Evolutionary conservation across 352 stramenopile genomes (phyloP).

Genomic region (Plasmopara muralis): DNA sequence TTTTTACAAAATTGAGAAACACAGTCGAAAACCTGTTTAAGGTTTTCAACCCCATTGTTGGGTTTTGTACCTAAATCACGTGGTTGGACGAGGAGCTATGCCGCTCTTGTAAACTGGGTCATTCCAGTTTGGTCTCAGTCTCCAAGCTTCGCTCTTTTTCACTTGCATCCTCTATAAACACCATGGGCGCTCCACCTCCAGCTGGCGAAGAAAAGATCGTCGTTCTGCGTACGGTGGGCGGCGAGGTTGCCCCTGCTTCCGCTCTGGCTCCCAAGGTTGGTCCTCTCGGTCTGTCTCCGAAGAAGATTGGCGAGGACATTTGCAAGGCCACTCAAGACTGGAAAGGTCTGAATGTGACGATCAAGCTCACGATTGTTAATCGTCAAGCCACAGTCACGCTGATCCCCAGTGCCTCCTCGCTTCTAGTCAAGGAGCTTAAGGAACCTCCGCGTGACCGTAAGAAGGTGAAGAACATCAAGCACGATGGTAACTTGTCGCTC

Average conservation of each 20-base stretch:
- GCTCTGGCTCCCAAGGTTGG: slow-evolving; percentile 99
- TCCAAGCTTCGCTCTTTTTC: not conserved
- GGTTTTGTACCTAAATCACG: too few relatives aligned
- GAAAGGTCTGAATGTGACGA: slow-evolving; percentile 99
- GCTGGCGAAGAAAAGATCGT: slow-evolving; percentile 89
- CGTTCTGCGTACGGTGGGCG: slow-evolving; percentile 98
- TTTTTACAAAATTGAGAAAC: too few relatives aligned
- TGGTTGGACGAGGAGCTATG: too few relatives aligned
- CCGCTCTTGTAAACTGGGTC: too few relatives aligned
- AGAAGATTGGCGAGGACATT: slow-evolving; percentile 99
- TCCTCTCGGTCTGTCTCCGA: slow-evolving; percentile 99
- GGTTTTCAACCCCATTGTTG: too few relatives aligned
- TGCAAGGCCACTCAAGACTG: slow-evolving; percentile 99
- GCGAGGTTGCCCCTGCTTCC: slow-evolving; percentile 97
- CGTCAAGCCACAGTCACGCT: slow-evolving; percentile 95
- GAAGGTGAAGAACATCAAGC: slow-evolving; percentile 99
- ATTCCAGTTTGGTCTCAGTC: too few relatives aligned
- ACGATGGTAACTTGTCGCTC: slow-evolving; percentile 99
- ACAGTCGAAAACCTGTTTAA: too few relatives aligned
- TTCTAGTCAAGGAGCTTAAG: slow-evolving; percentile 99
- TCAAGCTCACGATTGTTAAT: slow-evolving; percentile 99
- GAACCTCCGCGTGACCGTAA: slow-evolving; percentile 98
- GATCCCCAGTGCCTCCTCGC: slow-evolving; percentile 96
- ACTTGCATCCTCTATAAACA: slow-evolving; percentile 87
- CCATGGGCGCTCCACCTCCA: slow-evolving; percentile 83